Base-by-base conservation (phyloP, 768 basidiomycete species). In the Mycena capillaripes region DNA sequence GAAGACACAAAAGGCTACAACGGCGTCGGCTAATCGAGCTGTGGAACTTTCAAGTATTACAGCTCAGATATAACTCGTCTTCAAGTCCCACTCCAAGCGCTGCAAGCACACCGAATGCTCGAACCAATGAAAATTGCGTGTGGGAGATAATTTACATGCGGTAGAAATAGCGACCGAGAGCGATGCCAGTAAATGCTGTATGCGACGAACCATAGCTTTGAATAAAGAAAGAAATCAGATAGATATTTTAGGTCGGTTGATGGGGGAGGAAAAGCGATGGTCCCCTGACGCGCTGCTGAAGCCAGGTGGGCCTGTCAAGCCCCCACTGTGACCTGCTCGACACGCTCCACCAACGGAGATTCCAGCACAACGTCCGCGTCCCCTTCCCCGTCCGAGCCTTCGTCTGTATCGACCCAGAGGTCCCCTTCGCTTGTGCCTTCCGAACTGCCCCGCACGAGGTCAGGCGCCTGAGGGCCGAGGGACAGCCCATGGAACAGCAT, bases 321-420 rank as follows among this genome's bases (percentile, higher is more conserved):
- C 10, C 23, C 64, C 57, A 61, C 70, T 11, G 64, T 64, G 27
- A 61, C 64, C 32, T 27, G 57, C 64, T 66, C 59, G 12, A 36
- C 32, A 25, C 48, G 62, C n/a, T 70, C 62, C 21, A 44, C 5
- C 69, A 61, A 70, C n/a, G 69, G 69, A 27, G 60, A 63, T 7
- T 63, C 44, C 61, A 60, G 10, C 61, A 38, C 72, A 4, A 25
- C 23, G 30, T 55, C 63, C 12, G 36, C 61, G 42, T 61, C 71
- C 56, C 55, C 66, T 27, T 19, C 59, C n/a, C 56, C 30, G 34
- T 72, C 70, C 38, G 72, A 73, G 57, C 69, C 75, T 9, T 73
- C 75, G 58, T 75, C 74, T n/a, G 73, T 74, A 64, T 74, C 73
- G 40, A 74, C 73, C 73, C 73, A 74, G 48, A 19, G 25, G 38